Base-by-base conservation (phyloP, 176 grass and related monocot species). In the Guadua angustifolia region DNA sequence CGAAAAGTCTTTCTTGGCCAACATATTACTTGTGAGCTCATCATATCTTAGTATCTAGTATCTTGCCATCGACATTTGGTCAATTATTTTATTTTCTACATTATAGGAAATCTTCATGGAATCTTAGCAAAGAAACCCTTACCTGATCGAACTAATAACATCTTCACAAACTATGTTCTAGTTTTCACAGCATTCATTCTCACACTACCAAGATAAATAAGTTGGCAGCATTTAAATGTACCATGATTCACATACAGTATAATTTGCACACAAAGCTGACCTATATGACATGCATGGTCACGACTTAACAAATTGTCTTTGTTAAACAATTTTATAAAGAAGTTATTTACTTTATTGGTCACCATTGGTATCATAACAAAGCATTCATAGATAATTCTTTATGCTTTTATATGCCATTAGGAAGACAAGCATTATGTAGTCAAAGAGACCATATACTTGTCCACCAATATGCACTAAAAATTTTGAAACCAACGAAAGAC, bases 401-500 rank as follows among this genome's bases (percentile, higher is more conserved):
- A 73, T 71, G 46, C 56, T 76, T 64, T 47, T 67, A 57, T 73
- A 59, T 66, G 21, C 25, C 55, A 82, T 80, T 46, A 73, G 71
- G 83, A 71, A 72, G 25, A 89, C 78, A 66, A 17, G 25, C 49
- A 72, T 77, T 75, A 64, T 85, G 66, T 49, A 21, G 66, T 47
- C 29, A 26, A 16, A 65, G 19, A 70, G 38, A 74, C 26, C 67
- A 79, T 60, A 78, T 51, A 77, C 42, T 59, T 78, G 29, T 79
- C 33, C 66, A 73, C 70, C 66, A 73, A 53, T 32, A 59, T 58
- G 42, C 35, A 55, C 65, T 57, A 78, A 82, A 78, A 73, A 33
- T 74, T 60, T 65, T 50, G 32, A 64, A 78, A 88, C 51, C 33
- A 69, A 66, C 40, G 69, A 62, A 71, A 43, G 19, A 16, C 6